A percentile compares a stretch with the other conserved stretches of the same genome.
phyloP scores from a whole-genome alignment of 202 grass and related monocot species.

The Tripidium arundinaceum region DNA sequence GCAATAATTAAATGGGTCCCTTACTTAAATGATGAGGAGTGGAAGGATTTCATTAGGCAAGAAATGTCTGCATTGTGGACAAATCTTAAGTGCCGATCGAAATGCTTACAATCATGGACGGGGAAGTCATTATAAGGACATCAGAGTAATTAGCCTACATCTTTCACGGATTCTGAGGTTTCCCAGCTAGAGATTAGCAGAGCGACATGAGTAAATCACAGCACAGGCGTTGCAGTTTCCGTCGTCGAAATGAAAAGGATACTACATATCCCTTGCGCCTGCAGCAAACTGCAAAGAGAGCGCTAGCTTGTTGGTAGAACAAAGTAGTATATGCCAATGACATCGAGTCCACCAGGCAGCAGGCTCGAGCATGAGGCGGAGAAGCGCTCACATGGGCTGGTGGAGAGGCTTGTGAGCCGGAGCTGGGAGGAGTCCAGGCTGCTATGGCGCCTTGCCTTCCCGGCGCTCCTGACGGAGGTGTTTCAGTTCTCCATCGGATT shows the following conservation, averaged over 20 bases:
- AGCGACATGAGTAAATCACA: background rate
- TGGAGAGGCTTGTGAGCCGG: slow-evolving; percentile 12
- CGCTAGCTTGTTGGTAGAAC: background rate
- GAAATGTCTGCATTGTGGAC: background rate
- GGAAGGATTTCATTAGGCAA: background rate
- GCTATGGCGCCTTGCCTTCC: slow-evolving; percentile 59
- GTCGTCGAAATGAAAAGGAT: background rate
- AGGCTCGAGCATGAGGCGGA: background rate
- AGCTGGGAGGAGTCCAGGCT: slow-evolving; percentile 51
- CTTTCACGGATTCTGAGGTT: background rate
- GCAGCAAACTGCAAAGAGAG: background rate
- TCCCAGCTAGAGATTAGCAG: background rate
- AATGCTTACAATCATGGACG: background rate
- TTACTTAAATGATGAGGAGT: background rate
- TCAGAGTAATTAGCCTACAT: background rate
- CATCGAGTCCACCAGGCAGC: background rate
- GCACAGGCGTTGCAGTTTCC: background rate
- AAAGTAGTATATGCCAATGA: background rate
- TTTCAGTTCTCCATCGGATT: slow-evolving; percentile 74
- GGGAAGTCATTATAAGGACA: background rate
- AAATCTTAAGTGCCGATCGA: background rate
- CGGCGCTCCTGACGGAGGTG: slow-evolving; percentile 53
- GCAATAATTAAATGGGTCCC: background rate
- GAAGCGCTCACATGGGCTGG: background rate
- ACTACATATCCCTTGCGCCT: background rate